These are phyloP conservation scores for Neodidymelliopsis sp. DNA, from an alignment of 2,329 filamentous ascomycete species.

Conservation along the genomic window DNA sequence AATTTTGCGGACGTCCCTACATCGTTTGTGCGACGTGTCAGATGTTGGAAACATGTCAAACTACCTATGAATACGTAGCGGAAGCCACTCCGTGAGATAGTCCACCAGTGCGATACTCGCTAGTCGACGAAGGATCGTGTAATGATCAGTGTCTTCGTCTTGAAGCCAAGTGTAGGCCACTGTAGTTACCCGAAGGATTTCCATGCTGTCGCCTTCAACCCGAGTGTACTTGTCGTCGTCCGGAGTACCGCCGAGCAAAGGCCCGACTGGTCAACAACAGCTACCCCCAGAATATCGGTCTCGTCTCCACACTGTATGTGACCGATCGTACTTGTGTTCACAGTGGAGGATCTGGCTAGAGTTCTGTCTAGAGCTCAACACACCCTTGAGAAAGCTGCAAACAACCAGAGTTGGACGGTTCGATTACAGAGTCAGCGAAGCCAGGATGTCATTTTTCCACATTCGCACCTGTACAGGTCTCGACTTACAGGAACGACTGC, in stretches of 20 bases:
- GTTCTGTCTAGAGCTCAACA: not conserved
- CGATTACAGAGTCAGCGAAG: not conserved
- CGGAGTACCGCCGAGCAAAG: constrained; percentile 8
- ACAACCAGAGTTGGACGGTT: constrained; percentile 3
- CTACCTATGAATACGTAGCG: constrained; percentile 5
- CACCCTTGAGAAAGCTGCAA: constrained; percentile 8
- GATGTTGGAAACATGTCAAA: constrained; percentile 2
- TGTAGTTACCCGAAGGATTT: not conserved
- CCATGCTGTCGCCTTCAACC: not conserved
- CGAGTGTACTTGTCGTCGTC: constrained; percentile 7
- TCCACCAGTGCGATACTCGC: constrained; percentile 6
- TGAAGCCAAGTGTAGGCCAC: constrained; percentile 1
- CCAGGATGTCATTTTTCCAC: constrained; percentile 6
- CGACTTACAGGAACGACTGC: constrained; percentile 5
- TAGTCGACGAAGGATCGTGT: constrained; percentile 1
- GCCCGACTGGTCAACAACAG: constrained; percentile 3
- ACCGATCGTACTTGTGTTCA: constrained; percentile 5
- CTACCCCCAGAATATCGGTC: not conserved
- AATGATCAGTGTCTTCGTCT: constrained; percentile 6
- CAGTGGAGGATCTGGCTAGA: constrained; percentile 3
- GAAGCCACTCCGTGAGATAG: constrained; percentile 1
- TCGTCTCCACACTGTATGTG: not conserved
- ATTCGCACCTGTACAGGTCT: not conserved
- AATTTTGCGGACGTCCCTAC: constrained; percentile 17
- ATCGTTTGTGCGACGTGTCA: constrained; percentile 19